These are phyloP conservation scores for Sporothrix euskadiensis DNA, from an alignment of 2,329 filamentous ascomycete species.

Conservation along the genomic window DNA sequence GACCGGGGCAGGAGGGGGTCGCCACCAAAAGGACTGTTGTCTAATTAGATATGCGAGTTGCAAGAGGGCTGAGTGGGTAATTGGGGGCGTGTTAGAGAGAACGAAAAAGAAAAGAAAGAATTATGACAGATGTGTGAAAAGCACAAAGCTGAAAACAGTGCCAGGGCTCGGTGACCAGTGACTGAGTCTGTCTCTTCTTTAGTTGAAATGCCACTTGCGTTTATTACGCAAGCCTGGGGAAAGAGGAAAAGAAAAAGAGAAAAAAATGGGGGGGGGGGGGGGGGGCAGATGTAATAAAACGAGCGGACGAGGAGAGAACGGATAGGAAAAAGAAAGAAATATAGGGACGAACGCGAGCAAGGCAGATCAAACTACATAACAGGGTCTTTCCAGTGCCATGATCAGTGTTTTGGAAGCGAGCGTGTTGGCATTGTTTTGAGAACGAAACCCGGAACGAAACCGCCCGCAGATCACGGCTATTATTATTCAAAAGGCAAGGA, in stretches of 20 bases:
- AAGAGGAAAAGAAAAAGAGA: too few relatives aligned
- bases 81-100: conserved; percentile 12
- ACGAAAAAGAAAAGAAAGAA: conserved; percentile 15
- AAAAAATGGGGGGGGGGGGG: too few relatives aligned
- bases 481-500: not conserved
- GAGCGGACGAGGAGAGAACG: not conserved
- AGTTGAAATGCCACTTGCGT: not conserved
- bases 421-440: not conserved
- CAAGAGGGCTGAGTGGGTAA: conserved; percentile 17
- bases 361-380: conserved; percentile 8
- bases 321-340: not conserved
- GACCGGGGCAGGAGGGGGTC: not conserved
- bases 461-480: not conserved
- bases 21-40: not conserved
- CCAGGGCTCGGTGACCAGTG: not conserved
- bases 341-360: not conserved
- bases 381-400: not conserved
- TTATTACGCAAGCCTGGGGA: not conserved
- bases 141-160: conserved; percentile 17
- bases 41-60: conserved; percentile 23
- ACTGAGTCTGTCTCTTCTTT: not conserved
- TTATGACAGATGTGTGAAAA: not conserved
- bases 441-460: not conserved
- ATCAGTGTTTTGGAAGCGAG: conserved; percentile 1
- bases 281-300: not conserved